Percentiles rank a stretch among this genome's conserved stretches.
These are phyloP conservation scores for Backusella tuberculispora DNA, from an alignment of 192 early-diverging fungal genomes.

Conservation along the genomic window DNA sequence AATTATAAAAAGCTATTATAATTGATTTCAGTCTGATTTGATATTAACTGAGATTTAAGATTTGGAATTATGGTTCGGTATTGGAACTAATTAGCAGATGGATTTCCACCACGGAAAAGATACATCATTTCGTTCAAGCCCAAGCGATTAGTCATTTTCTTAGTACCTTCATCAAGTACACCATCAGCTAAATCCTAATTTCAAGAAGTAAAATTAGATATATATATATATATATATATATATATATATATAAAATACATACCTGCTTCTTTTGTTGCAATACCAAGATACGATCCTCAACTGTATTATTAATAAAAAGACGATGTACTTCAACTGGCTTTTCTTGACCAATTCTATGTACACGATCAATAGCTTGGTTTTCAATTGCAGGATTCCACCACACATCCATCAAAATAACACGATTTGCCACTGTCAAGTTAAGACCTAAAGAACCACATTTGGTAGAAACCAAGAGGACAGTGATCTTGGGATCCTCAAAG, in stretches of 20 bases:
- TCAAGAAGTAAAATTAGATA: too few relatives aligned
- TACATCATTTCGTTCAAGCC: conserved; percentile 39
- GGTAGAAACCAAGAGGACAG: conserved; percentile 65
- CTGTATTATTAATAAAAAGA: conserved; percentile 61
- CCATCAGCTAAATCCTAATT: conserved; percentile 25
- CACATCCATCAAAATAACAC: conserved; percentile 33
- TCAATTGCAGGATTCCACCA: conserved; percentile 49
- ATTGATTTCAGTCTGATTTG: too few relatives aligned
- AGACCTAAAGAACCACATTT: conserved; percentile 75
- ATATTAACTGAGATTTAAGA: too few relatives aligned
- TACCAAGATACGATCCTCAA: conserved; percentile 72
- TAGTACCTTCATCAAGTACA: conserved; percentile 29
- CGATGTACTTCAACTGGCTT: conserved; percentile 64
- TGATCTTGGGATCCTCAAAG: conserved; percentile 38
- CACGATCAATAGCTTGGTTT: conserved; percentile 72
- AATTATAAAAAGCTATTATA: too few relatives aligned
- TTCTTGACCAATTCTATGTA: conserved; percentile 75
- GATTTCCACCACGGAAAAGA: conserved; percentile 30
- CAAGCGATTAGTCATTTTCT: conserved; percentile 7
- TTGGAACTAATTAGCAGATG: too few relatives aligned
- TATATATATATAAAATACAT: conserved; percentile 39
- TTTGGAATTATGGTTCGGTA: too few relatives aligned
- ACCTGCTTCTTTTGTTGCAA: conserved; percentile 66
- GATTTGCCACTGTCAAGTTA: conserved; percentile 53
- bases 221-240: too few relatives aligned